Percentiles rank a stretch among this genome's conserved stretches.
These are phyloP conservation scores for Mortierella claussenii DNA, from an alignment of 192 early-diverging fungal genomes.

Conservation along the genomic window DNA sequence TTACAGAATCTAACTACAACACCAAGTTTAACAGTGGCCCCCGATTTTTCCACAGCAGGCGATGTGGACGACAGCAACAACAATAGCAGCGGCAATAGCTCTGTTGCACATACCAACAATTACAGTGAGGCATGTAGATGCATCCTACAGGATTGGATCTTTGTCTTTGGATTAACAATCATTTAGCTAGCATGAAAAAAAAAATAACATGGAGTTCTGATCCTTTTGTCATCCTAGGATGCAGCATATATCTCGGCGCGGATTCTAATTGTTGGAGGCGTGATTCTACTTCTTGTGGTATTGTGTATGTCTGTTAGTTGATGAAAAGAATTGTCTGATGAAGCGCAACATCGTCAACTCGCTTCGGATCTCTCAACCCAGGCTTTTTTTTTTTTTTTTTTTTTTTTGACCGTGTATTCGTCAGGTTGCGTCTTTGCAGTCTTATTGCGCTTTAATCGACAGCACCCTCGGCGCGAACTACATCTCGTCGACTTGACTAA, in stretches of 20 bases:
- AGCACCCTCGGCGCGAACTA: neutral
- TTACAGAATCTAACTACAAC: conserved; percentile 4
- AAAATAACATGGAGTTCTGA: neutral
- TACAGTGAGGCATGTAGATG: neutral
- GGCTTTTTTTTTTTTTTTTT: no score
- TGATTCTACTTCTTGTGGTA: conserved; percentile 4
- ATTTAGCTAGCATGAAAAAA: neutral
- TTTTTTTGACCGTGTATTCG: no score
- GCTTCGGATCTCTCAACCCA: neutral
- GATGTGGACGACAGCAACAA: no score
- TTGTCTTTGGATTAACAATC: neutral
- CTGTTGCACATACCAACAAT: neutral
- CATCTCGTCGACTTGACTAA: conserved; percentile 6
- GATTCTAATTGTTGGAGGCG: conserved; percentile 17
- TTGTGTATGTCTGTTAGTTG: conserved; percentile 3
- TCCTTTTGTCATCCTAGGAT: no score
- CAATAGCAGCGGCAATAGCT: neutral
- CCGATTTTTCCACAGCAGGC: no score
- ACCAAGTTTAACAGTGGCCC: neutral
- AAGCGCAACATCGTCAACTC: no score
- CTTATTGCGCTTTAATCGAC: conserved; percentile 8
- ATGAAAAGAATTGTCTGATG: neutral
- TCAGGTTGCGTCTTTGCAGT: conserved; percentile 17
- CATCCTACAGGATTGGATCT: neutral
- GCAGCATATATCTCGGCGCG: conserved; percentile 20